phyloP scores from a whole-genome alignment of 2,329 filamentous ascomycete genomes.

The Blumeria hordei region DNA sequence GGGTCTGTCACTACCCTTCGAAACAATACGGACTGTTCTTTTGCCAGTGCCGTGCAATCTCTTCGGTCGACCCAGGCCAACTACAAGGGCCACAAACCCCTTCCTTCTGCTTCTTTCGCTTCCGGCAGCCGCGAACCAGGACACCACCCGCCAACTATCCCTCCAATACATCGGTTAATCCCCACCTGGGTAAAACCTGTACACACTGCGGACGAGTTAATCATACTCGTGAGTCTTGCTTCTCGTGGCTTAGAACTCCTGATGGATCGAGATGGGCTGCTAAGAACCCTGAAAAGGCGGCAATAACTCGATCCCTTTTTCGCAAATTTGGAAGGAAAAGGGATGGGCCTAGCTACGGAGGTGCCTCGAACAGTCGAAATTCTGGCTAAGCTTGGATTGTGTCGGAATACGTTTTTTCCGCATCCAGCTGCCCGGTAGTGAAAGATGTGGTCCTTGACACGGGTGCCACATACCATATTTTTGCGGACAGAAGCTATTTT shows the following conservation, averaged over 20 bases:
- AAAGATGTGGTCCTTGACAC: neutral
- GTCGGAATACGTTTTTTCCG: neutral
- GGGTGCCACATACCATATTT: neutral
- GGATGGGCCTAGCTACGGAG: neutral
- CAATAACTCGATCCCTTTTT: neutral
- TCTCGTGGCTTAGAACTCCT: neutral
- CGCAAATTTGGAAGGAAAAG: neutral
- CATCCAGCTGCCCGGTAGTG: neutral
- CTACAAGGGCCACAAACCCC: neutral
- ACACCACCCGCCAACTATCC: no score
- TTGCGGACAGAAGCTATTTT: neutral
- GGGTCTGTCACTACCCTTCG: neutral
- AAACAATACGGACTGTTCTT: neutral
- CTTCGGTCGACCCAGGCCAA: neutral
- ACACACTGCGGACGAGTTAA: neutral
- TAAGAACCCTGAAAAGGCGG: neutral
- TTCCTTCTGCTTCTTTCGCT: neutral
- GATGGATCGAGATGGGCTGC: neutral
- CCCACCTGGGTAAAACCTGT: neutral
- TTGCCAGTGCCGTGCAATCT: neutral
- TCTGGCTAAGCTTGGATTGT: neutral
- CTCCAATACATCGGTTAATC: no score
- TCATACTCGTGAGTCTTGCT: neutral
- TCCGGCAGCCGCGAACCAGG: neutral
- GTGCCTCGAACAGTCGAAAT: no score